phyloP scores from a whole-genome alignment of 768 basidiomycete genomes.

The Mycena metata region DNA sequence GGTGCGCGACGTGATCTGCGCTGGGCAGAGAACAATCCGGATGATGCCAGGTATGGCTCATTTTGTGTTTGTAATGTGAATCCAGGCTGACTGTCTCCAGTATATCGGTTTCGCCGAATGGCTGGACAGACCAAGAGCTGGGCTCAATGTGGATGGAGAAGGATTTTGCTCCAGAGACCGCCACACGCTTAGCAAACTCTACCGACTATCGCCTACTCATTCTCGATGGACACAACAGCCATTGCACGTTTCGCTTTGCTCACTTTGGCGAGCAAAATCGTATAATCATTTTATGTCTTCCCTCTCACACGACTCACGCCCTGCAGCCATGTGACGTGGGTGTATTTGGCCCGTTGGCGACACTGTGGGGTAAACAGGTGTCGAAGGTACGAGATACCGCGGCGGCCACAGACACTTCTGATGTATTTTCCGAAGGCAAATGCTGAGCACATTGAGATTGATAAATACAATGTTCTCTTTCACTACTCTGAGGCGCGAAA shows the following conservation, averaged over 20 bases:
- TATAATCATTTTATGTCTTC: constrained; percentile 52
- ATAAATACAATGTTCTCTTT: constrained; percentile 36
- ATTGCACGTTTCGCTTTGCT: constrained; percentile 37
- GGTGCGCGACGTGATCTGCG: constrained; percentile 24
- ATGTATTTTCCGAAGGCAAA: too few species aligned
- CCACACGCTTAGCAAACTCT: background rate
- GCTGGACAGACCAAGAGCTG: too few species aligned
- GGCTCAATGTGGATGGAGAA: too few species aligned
- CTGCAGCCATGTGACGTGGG: constrained; percentile 55
- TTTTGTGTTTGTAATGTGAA: too few species aligned
- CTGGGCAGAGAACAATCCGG: constrained; percentile 37
- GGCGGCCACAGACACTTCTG: too few species aligned
- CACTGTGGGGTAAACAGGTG: constrained; percentile 37
- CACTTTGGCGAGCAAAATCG: constrained; percentile 35
- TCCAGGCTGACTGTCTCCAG: too few species aligned
- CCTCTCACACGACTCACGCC: constrained; percentile 53
- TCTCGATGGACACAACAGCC: constrained; percentile 45
- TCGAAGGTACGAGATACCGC: background rate
- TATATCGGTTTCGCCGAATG: too few species aligned
- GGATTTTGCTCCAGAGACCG: too few species aligned
- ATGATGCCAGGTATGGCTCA: constrained; percentile 29
- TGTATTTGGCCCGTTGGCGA: constrained; percentile 50
- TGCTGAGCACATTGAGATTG: background rate
- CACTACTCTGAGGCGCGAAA: constrained; percentile 32
- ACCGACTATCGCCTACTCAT: constrained; percentile 41